A percentile compares a stretch with the other conserved stretches of the same genome.
Conservation (phyloP, 139 green algal species). For the Yamagishiella unicocca region DNA sequence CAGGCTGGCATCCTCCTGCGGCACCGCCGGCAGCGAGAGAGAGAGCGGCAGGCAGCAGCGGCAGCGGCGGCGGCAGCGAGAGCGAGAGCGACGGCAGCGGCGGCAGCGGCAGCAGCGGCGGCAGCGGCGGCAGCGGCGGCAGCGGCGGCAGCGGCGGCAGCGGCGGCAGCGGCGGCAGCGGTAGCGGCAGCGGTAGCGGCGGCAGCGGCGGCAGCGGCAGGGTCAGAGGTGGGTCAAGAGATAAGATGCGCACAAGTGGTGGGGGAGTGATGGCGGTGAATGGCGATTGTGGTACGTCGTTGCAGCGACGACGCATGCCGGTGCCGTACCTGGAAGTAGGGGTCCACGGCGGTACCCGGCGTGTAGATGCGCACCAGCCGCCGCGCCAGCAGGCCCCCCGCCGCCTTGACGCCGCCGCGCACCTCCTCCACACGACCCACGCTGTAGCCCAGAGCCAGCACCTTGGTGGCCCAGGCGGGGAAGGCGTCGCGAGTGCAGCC, state of each 20-base stretch:
- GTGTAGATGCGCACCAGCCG: slow-evolving; percentile 73
- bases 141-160: not conserved
- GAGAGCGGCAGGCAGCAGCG: not conserved
- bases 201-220: no score
- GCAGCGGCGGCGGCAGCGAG: not conserved
- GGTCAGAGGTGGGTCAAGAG: not conserved
- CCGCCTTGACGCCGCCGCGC: not conserved
- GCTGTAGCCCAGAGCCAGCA: slow-evolving; percentile 71
- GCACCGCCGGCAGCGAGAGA: not conserved
- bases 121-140: not conserved
- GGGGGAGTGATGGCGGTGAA: not conserved
- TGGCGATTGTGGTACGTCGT: not conserved
- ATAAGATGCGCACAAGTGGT: not conserved
- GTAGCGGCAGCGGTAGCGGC: no score
- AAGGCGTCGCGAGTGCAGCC: slow-evolving; percentile 70
- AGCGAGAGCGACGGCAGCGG: not conserved
- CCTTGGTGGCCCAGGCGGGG: slow-evolving; percentile 65
- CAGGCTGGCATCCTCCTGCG: not conserved
- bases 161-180: not conserved
- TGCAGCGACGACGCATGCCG: no score
- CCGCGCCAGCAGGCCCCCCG: slow-evolving; percentile 55
- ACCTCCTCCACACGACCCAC: slow-evolving; percentile 76
- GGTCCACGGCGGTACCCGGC: slow-evolving; percentile 64
- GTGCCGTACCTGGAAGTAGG: slow-evolving; percentile 23
- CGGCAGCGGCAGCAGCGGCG: not conserved